Evolutionary conservation across 495 filamentous ascomycete species (phyloP), one percentile per base, ranked within the genome.

Genomic region (Cryomyces antarcticus): DNA sequence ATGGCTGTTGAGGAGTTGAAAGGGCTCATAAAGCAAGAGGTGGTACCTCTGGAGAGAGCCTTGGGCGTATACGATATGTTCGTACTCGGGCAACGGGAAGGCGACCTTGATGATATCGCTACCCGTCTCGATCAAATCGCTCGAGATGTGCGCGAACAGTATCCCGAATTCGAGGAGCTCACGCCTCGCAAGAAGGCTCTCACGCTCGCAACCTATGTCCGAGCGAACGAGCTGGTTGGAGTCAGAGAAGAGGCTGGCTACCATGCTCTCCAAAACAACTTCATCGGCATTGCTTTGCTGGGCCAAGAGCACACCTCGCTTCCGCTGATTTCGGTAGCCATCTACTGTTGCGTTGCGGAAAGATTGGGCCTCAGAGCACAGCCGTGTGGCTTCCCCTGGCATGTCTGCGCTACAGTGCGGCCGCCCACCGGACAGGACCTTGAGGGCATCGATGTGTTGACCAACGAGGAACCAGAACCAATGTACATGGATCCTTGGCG

Each of bases 401-500:
- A 93, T 57, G 82, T 87, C 27, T 75, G 84, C 48, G 80, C 77
- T 7, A 70, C 80, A 30, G 70, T 93, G 11, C 64, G 66, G 39
- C 69, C 80, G 0, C 65, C 68, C 0, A 47, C 58, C 4, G 71
- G 73, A 0, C 51, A 68, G 43, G 76, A 78, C 30, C 66, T 87
- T 37, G 71, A 85, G 43, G 77, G 75, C 58, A 55, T 72, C 5
- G 6, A 28, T 9, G 38, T 38, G 53, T 31, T 38, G 7, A 31
- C 33, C 9, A 42, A 41, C 5, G 52, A 56, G 28, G 51, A 56
- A 34, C 59, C 60, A 9, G 58, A 70, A 41, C 64, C 63, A 6
- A 83, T 92, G 69, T 92, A 82, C 57, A 62, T 94, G 46, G 84
- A 95, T 51, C 87, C 86, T 1, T 94, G 80, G 55, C 68, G 74